phyloP scores from a whole-genome alignment of 2,329 filamentous ascomycete genomes.

The Stagonosporopsis cucurbitacearum region DNA sequence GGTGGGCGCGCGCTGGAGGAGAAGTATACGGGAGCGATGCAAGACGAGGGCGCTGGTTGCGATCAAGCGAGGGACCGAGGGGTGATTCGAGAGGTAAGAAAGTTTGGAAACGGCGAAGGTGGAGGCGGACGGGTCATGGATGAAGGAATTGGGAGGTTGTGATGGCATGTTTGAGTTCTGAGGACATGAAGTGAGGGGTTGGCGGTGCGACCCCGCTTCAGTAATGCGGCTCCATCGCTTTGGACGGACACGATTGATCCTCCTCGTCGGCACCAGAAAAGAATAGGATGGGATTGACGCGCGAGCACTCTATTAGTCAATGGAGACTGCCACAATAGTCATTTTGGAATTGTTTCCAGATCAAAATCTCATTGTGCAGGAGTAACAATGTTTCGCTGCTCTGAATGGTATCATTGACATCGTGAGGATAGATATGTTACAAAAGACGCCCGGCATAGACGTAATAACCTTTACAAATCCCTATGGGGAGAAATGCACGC shows the following conservation, averaged over 20 bases:
- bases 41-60: conserved; percentile 11
- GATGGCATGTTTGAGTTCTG: background rate
- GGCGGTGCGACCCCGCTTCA: background rate
- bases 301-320: too few species aligned
- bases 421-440: conserved; percentile 14
- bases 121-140: background rate
- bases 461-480: background rate
- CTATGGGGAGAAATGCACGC: background rate
- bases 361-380: background rate
- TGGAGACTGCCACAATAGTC: too few species aligned
- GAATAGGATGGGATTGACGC: background rate
- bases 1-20: conserved; percentile 55
- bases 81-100: background rate
- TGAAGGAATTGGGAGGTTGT: background rate
- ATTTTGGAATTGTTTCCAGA: background rate
- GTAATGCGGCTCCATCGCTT: background rate
- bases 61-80: background rate
- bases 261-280: background rate
- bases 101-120: conserved; percentile 4
- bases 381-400: background rate
- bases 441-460: background rate
- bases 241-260: background rate
- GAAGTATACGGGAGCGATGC: conserved; percentile 46
- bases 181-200: background rate
- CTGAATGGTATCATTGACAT: conserved; percentile 7